Evolutionary conservation across 2,329 filamentous ascomycete genomes (phyloP).

Genomic region (Diaporthe citri): DNA sequence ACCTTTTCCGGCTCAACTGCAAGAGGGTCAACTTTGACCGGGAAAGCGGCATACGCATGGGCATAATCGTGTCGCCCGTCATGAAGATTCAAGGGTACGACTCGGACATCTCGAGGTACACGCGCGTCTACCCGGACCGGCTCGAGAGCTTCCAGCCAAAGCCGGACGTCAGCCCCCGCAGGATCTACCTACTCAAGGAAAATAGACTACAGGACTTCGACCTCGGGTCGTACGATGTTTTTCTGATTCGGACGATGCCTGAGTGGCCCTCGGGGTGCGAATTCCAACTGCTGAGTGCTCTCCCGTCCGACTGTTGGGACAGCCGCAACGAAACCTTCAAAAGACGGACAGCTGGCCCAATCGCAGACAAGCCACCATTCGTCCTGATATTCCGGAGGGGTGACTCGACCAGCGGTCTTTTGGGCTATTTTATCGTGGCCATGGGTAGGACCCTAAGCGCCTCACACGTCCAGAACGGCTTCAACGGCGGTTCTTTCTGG

Average conservation of each 20-base stretch:
- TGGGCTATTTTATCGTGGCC: constrained; percentile 11
- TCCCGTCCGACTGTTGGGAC: neutral
- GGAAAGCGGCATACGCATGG: neutral
- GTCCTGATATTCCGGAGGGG: neutral
- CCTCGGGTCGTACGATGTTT: neutral
- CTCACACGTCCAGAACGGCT: constrained; percentile 11
- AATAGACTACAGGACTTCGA: constrained; percentile 13
- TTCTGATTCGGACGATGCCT: constrained; percentile 12
- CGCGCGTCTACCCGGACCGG: constrained; percentile 3
- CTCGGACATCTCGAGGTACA: constrained; percentile 5
- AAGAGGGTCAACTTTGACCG: constrained; percentile 9
- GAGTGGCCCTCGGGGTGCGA: constrained; percentile 1
- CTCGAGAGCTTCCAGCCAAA: constrained; percentile 17
- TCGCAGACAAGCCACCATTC: neutral
- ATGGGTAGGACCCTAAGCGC: constrained; percentile 5
- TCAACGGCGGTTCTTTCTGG: constrained; percentile 3
- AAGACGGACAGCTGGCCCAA: neutral
- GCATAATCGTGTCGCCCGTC: constrained; percentile 4
- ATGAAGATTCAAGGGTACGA: constrained; percentile 13
- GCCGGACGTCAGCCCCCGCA: neutral
- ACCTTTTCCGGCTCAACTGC: constrained; percentile 15
- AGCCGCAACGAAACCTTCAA: constrained; percentile 16
- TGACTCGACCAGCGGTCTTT: neutral
- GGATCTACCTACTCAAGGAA: constrained; percentile 14
- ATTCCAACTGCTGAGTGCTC: neutral